A percentile compares a stretch with the other conserved stretches of the same genome.
phyloP scores from a whole-genome alignment of 75 land plant genomes.

The Selaginella tamariscina region DNA sequence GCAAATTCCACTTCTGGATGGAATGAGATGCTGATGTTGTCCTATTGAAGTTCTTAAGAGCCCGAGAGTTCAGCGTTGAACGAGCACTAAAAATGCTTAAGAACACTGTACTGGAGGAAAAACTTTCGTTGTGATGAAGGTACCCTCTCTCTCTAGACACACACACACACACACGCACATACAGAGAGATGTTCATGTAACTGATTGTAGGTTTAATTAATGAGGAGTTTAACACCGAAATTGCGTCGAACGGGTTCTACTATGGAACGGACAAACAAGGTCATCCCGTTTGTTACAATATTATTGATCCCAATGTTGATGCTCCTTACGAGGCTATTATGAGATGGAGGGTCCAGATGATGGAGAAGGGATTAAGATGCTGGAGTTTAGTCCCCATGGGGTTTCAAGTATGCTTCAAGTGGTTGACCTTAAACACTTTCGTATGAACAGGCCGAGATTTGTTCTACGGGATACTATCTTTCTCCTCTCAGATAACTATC shows the following conservation, averaged over 20 bases:
- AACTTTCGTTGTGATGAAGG: conserved; percentile 46
- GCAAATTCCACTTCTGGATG: conserved; percentile 47
- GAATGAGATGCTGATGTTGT: conserved; percentile 63
- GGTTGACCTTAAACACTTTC: conserved; percentile 39
- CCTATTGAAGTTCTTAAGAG: conserved; percentile 72
- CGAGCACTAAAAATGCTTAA: conserved; percentile 49
- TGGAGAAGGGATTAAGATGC: conserved; percentile 63
- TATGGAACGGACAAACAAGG: conserved; percentile 54
- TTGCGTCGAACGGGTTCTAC: conserved; percentile 52
- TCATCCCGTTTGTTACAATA: conserved; percentile 90
- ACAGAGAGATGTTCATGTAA: no score
- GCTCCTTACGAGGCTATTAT: conserved; percentile 61
- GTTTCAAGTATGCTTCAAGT: conserved; percentile 68
- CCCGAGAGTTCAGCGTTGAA: conserved; percentile 59
- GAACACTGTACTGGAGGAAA: conserved; percentile 57
- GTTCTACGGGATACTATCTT: conserved; percentile 52
- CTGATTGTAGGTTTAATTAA: conserved; percentile 41
- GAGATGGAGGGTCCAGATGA: conserved; percentile 79
- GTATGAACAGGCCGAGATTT: conserved; percentile 45
- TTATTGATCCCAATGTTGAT: conserved; percentile 64
- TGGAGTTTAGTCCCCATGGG: conserved; percentile 70
- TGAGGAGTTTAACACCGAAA: conserved; percentile 53
- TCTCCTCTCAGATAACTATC: conserved; percentile 85
- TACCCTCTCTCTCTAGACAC: no score
- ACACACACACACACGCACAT: no score